Conservation (phyloP, 305 asterid species). For the Fraxinus albicans region DNA sequence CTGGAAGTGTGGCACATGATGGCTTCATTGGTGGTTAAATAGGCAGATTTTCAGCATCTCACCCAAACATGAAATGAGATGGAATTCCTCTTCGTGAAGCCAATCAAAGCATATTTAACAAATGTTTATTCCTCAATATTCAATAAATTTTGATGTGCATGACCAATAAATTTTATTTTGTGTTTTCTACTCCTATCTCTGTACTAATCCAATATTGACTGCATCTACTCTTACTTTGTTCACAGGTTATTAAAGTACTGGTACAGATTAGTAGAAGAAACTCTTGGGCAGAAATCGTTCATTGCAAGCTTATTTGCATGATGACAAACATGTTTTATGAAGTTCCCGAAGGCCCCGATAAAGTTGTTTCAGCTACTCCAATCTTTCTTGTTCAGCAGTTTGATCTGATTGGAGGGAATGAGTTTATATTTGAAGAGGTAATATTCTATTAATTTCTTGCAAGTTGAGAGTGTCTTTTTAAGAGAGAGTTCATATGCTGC, state of each 20-base stretch:
- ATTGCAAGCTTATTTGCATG: slow-evolving; percentile 90
- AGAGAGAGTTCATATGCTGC: slow-evolving; percentile 12
- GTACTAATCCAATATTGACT: slow-evolving; percentile 10
- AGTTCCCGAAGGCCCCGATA: slow-evolving; percentile 63
- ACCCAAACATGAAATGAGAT: background rate
- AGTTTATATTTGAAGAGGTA: slow-evolving; percentile 91
- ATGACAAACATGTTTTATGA: slow-evolving; percentile 92
- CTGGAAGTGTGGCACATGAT: background rate
- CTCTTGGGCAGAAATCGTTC: slow-evolving; percentile 97
- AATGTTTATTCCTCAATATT: background rate
- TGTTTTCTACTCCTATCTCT: background rate
- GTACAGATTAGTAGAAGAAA: slow-evolving; percentile 78
- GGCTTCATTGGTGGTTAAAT: background rate
- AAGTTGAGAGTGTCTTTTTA: slow-evolving; percentile 13
- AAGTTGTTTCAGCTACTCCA: slow-evolving; percentile 63
- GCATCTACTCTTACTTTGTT: slow-evolving; percentile 21
- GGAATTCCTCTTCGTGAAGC: background rate
- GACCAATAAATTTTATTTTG: background rate
- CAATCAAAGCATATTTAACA: background rate
- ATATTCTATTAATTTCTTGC: slow-evolving; percentile 22
- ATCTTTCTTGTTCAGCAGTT: slow-evolving; percentile 77
- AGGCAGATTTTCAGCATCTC: background rate
- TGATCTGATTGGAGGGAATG: slow-evolving; percentile 94
- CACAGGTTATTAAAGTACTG: slow-evolving; percentile 83
- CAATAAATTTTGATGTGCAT: background rate